phyloP scores from a whole-genome alignment of 2,329 filamentous ascomycete species.

The Trichophyton schoenleinii region DNA sequence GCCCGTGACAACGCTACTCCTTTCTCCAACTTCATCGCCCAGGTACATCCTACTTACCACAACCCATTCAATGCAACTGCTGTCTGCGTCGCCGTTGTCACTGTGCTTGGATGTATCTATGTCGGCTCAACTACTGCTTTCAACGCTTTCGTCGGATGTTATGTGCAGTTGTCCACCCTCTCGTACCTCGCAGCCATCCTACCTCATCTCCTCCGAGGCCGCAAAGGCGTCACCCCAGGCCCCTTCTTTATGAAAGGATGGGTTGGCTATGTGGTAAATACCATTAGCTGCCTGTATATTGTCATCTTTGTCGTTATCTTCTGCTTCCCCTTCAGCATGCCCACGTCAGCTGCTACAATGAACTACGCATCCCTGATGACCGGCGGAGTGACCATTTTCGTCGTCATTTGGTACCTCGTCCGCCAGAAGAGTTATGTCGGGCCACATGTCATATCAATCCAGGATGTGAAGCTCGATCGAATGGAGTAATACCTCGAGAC shows the following conservation, averaged over 20 bases:
- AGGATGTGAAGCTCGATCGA: neutral
- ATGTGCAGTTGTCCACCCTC: slow-evolving; percentile 44
- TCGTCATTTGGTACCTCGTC: slow-evolving; percentile 36
- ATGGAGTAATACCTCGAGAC: neutral
- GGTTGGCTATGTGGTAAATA: slow-evolving; percentile 40
- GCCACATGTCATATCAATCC: slow-evolving; percentile 12
- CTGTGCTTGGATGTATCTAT: slow-evolving; percentile 45
- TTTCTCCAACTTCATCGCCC: slow-evolving; percentile 36
- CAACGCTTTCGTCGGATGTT: slow-evolving; percentile 45
- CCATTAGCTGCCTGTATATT: slow-evolving; percentile 41
- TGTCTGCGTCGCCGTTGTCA: slow-evolving; percentile 41
- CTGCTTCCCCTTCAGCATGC: slow-evolving; percentile 43
- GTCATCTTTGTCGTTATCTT: slow-evolving; percentile 46
- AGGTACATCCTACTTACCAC: slow-evolving; percentile 42
- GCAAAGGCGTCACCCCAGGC: slow-evolving; percentile 40
- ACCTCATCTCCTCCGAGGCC: slow-evolving; percentile 40
- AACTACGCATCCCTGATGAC: slow-evolving; percentile 44
- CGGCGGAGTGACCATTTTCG: slow-evolving; percentile 40
- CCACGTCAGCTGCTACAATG: slow-evolving; percentile 38
- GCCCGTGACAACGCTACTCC: slow-evolving; percentile 46
- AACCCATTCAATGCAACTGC: slow-evolving; percentile 49
- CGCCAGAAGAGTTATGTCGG: slow-evolving; percentile 25
- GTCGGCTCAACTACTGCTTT: slow-evolving; percentile 45
- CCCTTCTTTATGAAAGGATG: slow-evolving; percentile 42
- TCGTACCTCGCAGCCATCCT: slow-evolving; percentile 44